These are phyloP conservation scores for Kwoniella shandongensis DNA, from an alignment of 768 basidiomycete species.

Conservation along the genomic window DNA sequence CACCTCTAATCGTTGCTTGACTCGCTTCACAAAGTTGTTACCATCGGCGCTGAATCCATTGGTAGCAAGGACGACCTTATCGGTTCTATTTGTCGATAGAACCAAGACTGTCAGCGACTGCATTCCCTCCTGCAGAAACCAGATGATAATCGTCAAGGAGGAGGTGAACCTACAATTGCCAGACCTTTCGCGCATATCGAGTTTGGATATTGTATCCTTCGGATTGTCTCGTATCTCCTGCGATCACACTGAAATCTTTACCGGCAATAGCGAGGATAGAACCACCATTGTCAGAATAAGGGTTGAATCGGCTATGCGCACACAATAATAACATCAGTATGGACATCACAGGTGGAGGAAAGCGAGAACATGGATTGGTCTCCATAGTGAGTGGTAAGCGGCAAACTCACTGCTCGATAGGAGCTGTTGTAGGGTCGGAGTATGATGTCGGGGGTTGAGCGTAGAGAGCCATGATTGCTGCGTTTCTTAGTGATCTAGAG, in stretches of 20 bases:
- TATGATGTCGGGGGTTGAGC: slow-evolving; percentile 25
- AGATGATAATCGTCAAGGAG: too few species aligned
- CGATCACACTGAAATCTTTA: slow-evolving; percentile 87
- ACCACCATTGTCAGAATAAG: slow-evolving; percentile 90
- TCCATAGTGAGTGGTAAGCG: background rate
- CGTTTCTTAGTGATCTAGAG: too few species aligned
- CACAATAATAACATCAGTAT: background rate
- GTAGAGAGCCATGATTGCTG: slow-evolving; percentile 36
- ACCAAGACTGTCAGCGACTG: slow-evolving; percentile 4
- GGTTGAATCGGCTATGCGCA: slow-evolving; percentile 63
- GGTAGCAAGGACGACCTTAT: slow-evolving; percentile 87
- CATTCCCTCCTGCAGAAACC: background rate
- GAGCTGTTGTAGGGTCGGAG: slow-evolving; percentile 31
- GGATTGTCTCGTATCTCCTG: slow-evolving; percentile 93
- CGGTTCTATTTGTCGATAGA: slow-evolving; percentile 65
- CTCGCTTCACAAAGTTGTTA: slow-evolving; percentile 94
- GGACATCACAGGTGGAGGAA: background rate
- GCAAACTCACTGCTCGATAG: slow-evolving; percentile 40
- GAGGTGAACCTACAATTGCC: slow-evolving; percentile 81
- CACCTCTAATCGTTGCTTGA: slow-evolving; percentile 93
- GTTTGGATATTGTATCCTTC: slow-evolving; percentile 99
- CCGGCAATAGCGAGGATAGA: slow-evolving; percentile 91
- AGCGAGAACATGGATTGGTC: background rate
- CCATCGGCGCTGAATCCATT: slow-evolving; percentile 98
- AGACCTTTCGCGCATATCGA: slow-evolving; percentile 93